phyloP scores from a whole-genome alignment of 768 basidiomycete genomes.

The Boletus rubropictus region DNA sequence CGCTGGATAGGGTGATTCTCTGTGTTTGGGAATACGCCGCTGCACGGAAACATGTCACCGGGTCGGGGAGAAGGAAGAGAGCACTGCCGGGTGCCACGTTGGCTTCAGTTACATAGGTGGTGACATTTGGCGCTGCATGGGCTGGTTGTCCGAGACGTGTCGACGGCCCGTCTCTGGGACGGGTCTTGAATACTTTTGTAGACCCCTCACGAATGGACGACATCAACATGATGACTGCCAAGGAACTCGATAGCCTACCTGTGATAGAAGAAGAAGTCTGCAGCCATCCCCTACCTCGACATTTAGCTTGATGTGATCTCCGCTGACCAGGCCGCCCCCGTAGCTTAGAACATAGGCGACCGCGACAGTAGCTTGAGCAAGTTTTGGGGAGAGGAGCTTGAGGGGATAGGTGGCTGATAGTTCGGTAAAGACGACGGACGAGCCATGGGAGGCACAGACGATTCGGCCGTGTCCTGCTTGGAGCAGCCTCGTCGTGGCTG shows the following conservation, averaged over 20 bases:
- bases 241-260: slow-evolving; percentile 45
- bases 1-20: slow-evolving; percentile 58
- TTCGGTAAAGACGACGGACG: slow-evolving; percentile 60
- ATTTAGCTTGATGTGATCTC: slow-evolving; percentile 65
- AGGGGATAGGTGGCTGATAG: slow-evolving; percentile 80
- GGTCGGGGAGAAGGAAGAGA: slow-evolving; percentile 83
- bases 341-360: slow-evolving; percentile 80
- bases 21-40: slow-evolving; percentile 84
- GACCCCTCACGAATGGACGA: slow-evolving; percentile 52
- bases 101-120: slow-evolving; percentile 61
- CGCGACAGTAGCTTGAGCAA: slow-evolving; percentile 46
- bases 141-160: slow-evolving; percentile 25
- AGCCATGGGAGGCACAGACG: slow-evolving; percentile 45
- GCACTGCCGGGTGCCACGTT: slow-evolving; percentile 45
- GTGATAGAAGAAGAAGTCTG: slow-evolving; percentile 72
- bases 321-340: slow-evolving; percentile 87
- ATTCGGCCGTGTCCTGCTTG: slow-evolving; percentile 53
- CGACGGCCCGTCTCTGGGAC: slow-evolving; percentile 55
- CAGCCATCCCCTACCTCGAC: slow-evolving; percentile 54
- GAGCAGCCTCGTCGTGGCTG: slow-evolving; percentile 7
- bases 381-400: slow-evolving; percentile 75
- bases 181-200: slow-evolving; percentile 90
- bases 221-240: slow-evolving; percentile 1
- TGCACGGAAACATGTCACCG: slow-evolving; percentile 84
- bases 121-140: slow-evolving; percentile 28